phyloP scores from a whole-genome alignment of 495 filamentous ascomycete genomes.

The Cairneyella variabilis region DNA sequence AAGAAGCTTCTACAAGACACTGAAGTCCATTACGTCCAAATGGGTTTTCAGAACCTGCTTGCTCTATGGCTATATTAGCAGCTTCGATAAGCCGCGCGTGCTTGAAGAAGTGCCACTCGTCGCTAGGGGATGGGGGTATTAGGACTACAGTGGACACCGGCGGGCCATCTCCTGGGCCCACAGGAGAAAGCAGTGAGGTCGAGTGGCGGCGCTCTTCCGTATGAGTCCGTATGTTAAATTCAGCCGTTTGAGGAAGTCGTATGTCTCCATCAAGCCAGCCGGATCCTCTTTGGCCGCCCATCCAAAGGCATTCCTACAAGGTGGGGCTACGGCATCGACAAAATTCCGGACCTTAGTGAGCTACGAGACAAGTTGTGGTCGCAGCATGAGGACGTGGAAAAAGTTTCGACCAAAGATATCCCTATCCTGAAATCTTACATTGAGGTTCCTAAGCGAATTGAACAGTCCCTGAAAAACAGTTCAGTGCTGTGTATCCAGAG shows the following conservation, averaged over 20 bases:
- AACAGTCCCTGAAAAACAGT: background rate
- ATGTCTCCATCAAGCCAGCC: background rate
- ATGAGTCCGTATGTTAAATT: too few species aligned
- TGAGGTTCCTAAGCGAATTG: background rate
- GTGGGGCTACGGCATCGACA: background rate
- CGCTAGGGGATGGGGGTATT: slow-evolving; percentile 6
- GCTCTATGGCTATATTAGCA: slow-evolving; percentile 28
- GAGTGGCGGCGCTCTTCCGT: too few species aligned
- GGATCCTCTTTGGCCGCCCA: background rate
- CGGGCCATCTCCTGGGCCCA: background rate
- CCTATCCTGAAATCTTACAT: slow-evolving; percentile 32
- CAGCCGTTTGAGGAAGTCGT: background rate
- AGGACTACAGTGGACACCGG: background rate
- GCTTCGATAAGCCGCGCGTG: slow-evolving; percentile 34
- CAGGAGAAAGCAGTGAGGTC: too few species aligned
- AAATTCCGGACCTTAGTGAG: background rate
- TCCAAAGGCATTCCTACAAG: background rate
- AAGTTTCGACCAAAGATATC: slow-evolving; percentile 45
- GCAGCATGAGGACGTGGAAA: slow-evolving; percentile 28
- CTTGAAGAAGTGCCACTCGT: slow-evolving; percentile 15
- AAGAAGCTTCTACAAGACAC: slow-evolving; percentile 44
- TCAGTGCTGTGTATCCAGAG: background rate
- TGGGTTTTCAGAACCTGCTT: slow-evolving; percentile 33
- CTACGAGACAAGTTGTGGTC: background rate
- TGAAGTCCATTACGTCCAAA: slow-evolving; percentile 47